Base-by-base conservation (phyloP, 1,284 basidiomycete genomes). In the Ganoderma boninense region DNA sequence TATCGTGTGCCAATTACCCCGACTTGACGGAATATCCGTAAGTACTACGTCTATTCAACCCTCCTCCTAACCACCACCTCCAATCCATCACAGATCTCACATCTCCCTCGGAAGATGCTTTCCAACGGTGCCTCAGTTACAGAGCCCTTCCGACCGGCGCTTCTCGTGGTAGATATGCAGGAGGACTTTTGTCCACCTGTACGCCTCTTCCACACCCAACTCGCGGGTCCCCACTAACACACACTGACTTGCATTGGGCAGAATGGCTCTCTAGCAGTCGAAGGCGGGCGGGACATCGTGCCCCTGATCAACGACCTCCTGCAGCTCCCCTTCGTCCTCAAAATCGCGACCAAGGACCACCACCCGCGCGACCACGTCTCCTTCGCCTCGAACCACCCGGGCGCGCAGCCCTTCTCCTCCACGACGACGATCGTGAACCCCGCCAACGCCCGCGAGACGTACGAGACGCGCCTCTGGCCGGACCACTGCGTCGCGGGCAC, bases 141-240 rank as follows among this genome's bases (percentile, higher is more conserved):
- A 23, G 40, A 62, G 16, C 60, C 66, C 1, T 77, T 77, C 61
- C 72, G 73, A 1, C 76, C 80, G 44, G 88, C 87, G 0, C 81
- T 90, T 54, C 74, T 90, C 62, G 78, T 90, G 57, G 84, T 90
- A 57, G 90, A 92, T 78, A 82, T 89, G 16, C 90, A 92, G 77
- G 84, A 90, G 76, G 90, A 91, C 80, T 92, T 91, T 76, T 82
- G 90, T n/a, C 88, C 89, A n/a, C 87, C 87, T 2, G 82, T 82
- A 75, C 62, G 73, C 56, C 29, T 65, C 29, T 46, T 26, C 57
- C 18, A 16, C 52, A 32, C 29, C 2, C 49, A 49, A n/a, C 20
- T 32, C 20, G 10, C 38, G 18, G 14, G 23, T 20, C n/a, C 42
- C 32, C 29, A 16, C 49, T 59, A 32, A 59, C 54, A 44, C 40